A percentile compares a stretch with the other conserved stretches of the same genome.
Evolutionary conservation across 768 basidiomycete genomes (phyloP).

Genomic region (Terana coerulea): DNA sequence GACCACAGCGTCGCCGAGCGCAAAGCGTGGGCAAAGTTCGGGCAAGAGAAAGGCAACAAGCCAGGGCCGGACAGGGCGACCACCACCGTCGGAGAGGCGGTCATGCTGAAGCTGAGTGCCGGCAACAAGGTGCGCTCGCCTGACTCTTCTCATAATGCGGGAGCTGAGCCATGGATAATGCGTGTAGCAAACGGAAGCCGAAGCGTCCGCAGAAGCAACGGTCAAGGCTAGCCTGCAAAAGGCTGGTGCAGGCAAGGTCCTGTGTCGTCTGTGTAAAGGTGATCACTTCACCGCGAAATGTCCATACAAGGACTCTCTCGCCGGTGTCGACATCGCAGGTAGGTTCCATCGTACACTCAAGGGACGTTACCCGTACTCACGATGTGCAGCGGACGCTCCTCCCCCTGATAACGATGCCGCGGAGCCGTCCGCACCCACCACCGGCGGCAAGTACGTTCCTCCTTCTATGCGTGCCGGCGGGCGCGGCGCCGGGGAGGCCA

Average conservation of each 20-base stretch:
- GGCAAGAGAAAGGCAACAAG: constrained; percentile 81
- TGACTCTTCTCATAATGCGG: not conserved
- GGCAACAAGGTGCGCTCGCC: constrained; percentile 54
- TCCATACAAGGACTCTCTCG: constrained; percentile 94
- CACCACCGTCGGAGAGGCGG: constrained; percentile 82
- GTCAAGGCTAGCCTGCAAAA: constrained; percentile 65
- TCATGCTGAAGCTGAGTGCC: constrained; percentile 55
- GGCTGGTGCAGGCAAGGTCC: constrained; percentile 82
- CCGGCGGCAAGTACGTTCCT: constrained; percentile 86
- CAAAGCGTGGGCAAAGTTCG: constrained; percentile 92
- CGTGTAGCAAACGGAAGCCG: constrained; percentile 57
- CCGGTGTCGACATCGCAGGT: constrained; percentile 64
- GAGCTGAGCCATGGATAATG: too few relatives aligned
- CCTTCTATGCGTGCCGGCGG: constrained; percentile 80
- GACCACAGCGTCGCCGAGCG: constrained; percentile 92
- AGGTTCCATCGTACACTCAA: constrained; percentile 14
- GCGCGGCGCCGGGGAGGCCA: constrained; percentile 73
- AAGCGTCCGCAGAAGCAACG: constrained; percentile 59
- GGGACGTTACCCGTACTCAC: too few relatives aligned
- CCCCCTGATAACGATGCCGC: constrained; percentile 31
- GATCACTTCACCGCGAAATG: constrained; percentile 98
- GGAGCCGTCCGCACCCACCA: constrained; percentile 30
- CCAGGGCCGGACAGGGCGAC: constrained; percentile 91
- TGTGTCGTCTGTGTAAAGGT: constrained; percentile 93
- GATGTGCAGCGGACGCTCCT: constrained; percentile 34